Evolutionary conservation across 2,329 filamentous ascomycete genomes (phyloP).

Genomic region (Botryotinia calthae): DNA sequence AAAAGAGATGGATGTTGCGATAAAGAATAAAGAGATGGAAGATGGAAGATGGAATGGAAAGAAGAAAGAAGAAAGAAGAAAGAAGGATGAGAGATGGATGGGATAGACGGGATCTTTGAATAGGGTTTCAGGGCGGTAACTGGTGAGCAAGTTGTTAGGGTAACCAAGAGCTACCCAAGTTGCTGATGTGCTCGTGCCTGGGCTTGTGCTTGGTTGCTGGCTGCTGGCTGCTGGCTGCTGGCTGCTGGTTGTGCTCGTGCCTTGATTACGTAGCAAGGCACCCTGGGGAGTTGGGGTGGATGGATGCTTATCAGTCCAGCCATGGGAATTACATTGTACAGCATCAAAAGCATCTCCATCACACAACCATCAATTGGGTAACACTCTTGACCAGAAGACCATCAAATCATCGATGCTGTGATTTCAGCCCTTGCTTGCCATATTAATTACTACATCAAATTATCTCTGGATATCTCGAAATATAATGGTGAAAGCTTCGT

Average conservation of each 20-base stretch:
- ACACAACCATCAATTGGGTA: not conserved
- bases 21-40: not conserved
- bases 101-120: not conserved
- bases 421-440: not conserved
- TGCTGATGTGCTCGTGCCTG: not conserved
- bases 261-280: conserved; percentile 1
- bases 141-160: conserved; percentile 8
- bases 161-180: conserved; percentile 8
- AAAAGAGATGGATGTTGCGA: not conserved
- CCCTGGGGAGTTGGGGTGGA: not conserved
- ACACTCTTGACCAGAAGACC: not conserved
- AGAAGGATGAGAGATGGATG: not conserved
- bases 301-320: conserved; percentile 6
- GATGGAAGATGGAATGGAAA: not conserved
- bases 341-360: not conserved
- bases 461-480: not conserved
- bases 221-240: too few species aligned
- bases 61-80: not conserved
- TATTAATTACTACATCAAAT: not conserved
- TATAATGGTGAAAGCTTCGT: not conserved
- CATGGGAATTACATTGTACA: not conserved
- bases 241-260: not conserved
- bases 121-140: conserved; percentile 16
- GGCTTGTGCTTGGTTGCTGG: not conserved
- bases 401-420: not conserved